Percentiles rank a stretch among this genome's conserved stretches.
phyloP scores from a whole-genome alignment of 768 basidiomycete genomes.

The Fomitopsis pulvina region DNA sequence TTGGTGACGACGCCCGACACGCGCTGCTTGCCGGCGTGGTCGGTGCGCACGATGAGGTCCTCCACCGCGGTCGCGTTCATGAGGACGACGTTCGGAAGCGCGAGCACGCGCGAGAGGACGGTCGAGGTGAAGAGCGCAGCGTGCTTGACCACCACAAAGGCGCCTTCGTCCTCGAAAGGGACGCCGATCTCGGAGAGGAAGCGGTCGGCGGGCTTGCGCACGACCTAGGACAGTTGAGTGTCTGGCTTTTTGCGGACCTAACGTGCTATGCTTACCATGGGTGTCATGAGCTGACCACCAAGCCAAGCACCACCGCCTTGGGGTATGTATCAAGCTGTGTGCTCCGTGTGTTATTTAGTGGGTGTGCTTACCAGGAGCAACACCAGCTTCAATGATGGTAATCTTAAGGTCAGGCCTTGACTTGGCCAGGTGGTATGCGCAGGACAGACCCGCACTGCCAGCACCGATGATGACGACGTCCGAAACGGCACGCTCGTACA shows the following conservation, averaged over 20 bases:
- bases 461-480: conserved; percentile 76
- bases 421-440: conserved; percentile 67
- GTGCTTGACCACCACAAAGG: conserved; percentile 76
- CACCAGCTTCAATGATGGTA: conserved; percentile 67
- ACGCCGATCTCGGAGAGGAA: conserved; percentile 68
- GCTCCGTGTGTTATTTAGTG: not conserved
- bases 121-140: conserved; percentile 80
- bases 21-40: conserved; percentile 34
- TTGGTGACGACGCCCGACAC: conserved; percentile 50
- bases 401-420: conserved; percentile 60
- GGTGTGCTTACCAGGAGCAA: conserved; percentile 49
- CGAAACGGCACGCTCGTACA: conserved; percentile 70
- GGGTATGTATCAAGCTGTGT: not conserved
- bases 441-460: conserved; percentile 59
- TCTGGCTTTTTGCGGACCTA: no score
- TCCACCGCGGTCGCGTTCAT: conserved; percentile 81
- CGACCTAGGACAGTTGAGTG: conserved; percentile 37
- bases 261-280: conserved; percentile 45
- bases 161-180: conserved; percentile 71
- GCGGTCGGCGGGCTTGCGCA: conserved; percentile 69
- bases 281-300: conserved; percentile 72
- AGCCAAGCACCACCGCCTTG: conserved; percentile 64
- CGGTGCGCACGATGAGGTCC: conserved; percentile 65
- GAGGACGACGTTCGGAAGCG: conserved; percentile 63
- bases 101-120: conserved; percentile 61